Percentiles rank a stretch among this genome's conserved stretches.
Conservation (phyloP, 2,329 filamentous ascomycete species). For the Penicillium crustosum region DNA sequence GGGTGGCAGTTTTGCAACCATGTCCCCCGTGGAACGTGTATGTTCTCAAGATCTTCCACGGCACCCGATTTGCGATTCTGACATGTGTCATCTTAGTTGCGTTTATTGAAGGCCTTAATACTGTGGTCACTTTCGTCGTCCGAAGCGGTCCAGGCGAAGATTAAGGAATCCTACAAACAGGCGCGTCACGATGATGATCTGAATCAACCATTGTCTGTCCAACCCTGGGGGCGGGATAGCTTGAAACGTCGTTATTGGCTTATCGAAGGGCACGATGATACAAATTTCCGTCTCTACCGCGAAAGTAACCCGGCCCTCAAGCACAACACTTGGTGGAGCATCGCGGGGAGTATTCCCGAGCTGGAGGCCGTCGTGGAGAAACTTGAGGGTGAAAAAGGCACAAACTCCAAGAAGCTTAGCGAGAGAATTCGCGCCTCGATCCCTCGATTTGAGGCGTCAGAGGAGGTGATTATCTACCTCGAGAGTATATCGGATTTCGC, state of each 20-base stretch:
- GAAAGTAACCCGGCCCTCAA: constrained; percentile 81
- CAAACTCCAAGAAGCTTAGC: constrained; percentile 74
- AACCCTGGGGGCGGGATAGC: constrained; percentile 85
- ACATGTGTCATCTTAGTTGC: constrained; percentile 58
- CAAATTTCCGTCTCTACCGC: constrained; percentile 87
- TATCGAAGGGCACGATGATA: constrained; percentile 91
- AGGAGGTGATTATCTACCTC: constrained; percentile 64
- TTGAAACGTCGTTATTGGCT: constrained; percentile 92
- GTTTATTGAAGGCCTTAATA: constrained; percentile 76
- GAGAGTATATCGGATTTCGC: constrained; percentile 7
- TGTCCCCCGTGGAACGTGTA: constrained; percentile 81
- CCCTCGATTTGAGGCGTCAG: constrained; percentile 86
- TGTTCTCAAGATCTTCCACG: constrained; percentile 24
- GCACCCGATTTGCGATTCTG: background rate
- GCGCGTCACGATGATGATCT: constrained; percentile 72
- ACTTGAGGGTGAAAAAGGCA: constrained; percentile 75
- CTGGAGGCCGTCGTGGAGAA: constrained; percentile 72
- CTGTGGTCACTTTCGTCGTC: constrained; percentile 89
- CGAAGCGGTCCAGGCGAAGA: constrained; percentile 73
- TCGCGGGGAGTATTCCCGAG: constrained; percentile 88
- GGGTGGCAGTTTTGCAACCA: constrained; percentile 74
- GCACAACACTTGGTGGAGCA: constrained; percentile 85
- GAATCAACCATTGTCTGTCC: constrained; percentile 85
- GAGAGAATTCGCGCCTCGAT: constrained; percentile 76
- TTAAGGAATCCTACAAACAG: constrained; percentile 87